These are phyloP conservation scores for Amesomyces nigricolor DNA, from an alignment of 2,329 filamentous ascomycete genomes.

Conservation along the genomic window DNA sequence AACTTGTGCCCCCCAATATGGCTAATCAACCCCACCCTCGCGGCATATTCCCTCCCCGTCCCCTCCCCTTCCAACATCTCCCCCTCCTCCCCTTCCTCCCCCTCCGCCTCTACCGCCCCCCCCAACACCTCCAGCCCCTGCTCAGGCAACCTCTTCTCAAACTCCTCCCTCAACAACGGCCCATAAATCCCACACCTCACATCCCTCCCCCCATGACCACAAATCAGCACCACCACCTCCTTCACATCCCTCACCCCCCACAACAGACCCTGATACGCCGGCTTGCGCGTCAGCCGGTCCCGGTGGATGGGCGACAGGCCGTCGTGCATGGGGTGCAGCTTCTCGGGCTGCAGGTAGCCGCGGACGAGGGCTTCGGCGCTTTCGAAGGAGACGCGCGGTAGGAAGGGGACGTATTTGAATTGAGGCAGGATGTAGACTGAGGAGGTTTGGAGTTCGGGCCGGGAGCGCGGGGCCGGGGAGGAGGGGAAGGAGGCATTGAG, in stretches of 20 bases:
- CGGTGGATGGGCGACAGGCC: conserved; percentile 52
- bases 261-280: conserved; percentile 47
- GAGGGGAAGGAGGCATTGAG: conserved; percentile 71
- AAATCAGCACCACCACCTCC: conserved; percentile 76
- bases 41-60: conserved; percentile 34
- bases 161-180: conserved; percentile 65
- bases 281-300: conserved; percentile 47
- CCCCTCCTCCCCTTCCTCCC: conserved; percentile 27
- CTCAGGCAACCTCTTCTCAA: conserved; percentile 52
- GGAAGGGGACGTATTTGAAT: conserved; percentile 72
- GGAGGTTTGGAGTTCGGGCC: conserved; percentile 45
- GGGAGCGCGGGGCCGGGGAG: conserved; percentile 40
- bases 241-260: conserved; percentile 54
- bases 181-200: conserved; percentile 75
- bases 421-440: conserved; percentile 75
- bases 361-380: conserved; percentile 53
- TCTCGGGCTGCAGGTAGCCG: conserved; percentile 59
- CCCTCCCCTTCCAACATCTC: conserved; percentile 16
- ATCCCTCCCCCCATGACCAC: conserved; percentile 80
- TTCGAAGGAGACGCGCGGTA: conserved; percentile 57
- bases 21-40: conserved; percentile 64
- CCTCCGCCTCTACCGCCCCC: conserved; percentile 40
- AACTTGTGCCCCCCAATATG: conserved; percentile 84
- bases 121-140: conserved; percentile 45
- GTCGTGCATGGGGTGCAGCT: conserved; percentile 57